Evolutionary conservation across 257 asterid species (phyloP), one percentile per base, ranked within the genome.

Genomic region (Ilex aquifolium): DNA sequence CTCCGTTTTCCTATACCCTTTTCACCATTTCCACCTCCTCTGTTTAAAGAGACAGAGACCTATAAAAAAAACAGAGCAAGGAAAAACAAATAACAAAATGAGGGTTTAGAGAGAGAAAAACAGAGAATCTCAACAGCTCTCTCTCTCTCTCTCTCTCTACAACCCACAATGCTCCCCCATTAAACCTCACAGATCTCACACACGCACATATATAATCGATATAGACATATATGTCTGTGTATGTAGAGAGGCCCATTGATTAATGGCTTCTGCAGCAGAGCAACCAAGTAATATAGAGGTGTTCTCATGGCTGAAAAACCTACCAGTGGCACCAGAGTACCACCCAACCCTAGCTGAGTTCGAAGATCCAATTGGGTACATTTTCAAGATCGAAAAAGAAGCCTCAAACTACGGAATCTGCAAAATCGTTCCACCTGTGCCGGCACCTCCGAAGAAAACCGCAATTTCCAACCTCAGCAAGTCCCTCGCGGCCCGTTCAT

Each of bases 291-390:
- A 58, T 72, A 72, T 84, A n/a, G 99, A 93, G 74, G 95, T 85
- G 36, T 65, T 78, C n/a, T 77, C 91, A 61, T 93, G 97, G 97
- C 86, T 93, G 60, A 90, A 86, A 79, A 85, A 92, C 56, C 79
- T 93, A 78, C 95, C 99, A 14, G 84, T 85, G 32, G 99, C 99
- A 36, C 99, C 96, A 11, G 99, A 90, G 83, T 93, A 84, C 59
- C 95, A 85, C 68, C 99, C 99, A 46, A 82, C 88, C 75, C 66
- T 83, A 69, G 87, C 87, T 17, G 99, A 93, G 79, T 93, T 93
- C 63, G 94, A 84, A 81, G 99, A 93, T 93, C 99, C 99, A 72
- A 87, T 93, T 81, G 87, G 86, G 0, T 93, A 93, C 94, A 93
- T 93, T 90, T 93, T 84, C 74, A 93, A 87, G 83, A 93, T 93